These are phyloP conservation scores for Phytophthora litchii DNA, from an alignment of 352 stramenopile species.

Conservation along the genomic window DNA sequence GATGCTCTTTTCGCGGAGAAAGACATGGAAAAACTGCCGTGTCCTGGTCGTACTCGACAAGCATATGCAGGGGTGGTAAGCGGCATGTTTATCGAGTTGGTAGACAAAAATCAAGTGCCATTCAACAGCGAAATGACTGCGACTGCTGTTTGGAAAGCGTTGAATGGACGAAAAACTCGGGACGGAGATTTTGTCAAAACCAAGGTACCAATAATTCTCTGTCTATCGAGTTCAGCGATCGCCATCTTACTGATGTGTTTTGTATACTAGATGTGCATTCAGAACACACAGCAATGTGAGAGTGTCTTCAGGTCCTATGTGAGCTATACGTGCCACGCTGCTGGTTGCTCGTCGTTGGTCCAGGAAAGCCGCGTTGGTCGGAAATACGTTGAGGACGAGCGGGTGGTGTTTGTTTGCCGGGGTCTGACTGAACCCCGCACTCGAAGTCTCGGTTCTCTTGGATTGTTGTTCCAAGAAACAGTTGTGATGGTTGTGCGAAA, in stretches of 20 bases:
- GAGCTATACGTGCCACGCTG: conserved; percentile 14
- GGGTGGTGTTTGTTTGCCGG: conserved; percentile 15
- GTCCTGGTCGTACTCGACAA: conserved; percentile 4
- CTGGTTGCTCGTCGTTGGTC: conserved; percentile 9
- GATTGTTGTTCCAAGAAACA: conserved; percentile 23
- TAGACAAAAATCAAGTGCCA: conserved; percentile 19
- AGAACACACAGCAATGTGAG: conserved; percentile 10
- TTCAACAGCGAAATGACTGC: conserved; percentile 4
- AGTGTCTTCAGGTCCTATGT: conserved; percentile 8
- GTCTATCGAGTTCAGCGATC: background rate
- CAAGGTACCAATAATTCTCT: conserved; percentile 9
- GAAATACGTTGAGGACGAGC: conserved; percentile 20
- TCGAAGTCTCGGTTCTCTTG: conserved; percentile 12
- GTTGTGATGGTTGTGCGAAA: conserved; percentile 13
- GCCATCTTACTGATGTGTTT: background rate
- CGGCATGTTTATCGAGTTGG: conserved; percentile 25
- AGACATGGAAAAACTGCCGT: conserved; percentile 6
- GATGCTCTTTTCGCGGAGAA: conserved; percentile 20
- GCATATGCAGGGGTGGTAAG: conserved; percentile 5
- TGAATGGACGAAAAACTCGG: conserved; percentile 6
- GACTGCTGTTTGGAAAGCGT: conserved; percentile 16
- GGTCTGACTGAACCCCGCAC: conserved; percentile 5
- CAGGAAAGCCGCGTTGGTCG: conserved; percentile 11
- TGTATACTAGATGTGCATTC: conserved; percentile 11
- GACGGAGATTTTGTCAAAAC: conserved; percentile 14